Evolutionary conservation across 306 rosid species (phyloP), one percentile per base, ranked within the genome.

Genomic region (Astragalus glycyphyllos): DNA sequence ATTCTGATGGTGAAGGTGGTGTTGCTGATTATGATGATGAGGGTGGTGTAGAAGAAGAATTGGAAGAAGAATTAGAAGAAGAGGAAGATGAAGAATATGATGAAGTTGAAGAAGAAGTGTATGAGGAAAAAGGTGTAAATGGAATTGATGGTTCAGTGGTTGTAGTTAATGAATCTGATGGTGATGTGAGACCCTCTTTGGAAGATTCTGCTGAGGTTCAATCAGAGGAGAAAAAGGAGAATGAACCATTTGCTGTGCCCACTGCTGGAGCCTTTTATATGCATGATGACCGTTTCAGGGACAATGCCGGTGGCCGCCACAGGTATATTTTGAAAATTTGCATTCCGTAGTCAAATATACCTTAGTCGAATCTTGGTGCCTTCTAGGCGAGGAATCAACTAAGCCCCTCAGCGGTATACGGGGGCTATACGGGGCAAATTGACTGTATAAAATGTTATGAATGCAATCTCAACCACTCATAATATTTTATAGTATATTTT

Each of bases 241-340:
- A 88, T 56, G 98, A 90, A 67, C 98, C 98, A 17, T 92, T 90
- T 76, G 96, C 98, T 1, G 98, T 92, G 47, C 98, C 96, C 44
- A 90, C 98, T 0, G 97, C 98, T n/a, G 98, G 98, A 72, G 98
- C 97, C 1, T 92, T 92, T 69, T 92, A 92, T 76, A 92, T 92
- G 98, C 98, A 92, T 11, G 98, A 92, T 66, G 98, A 92, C 45
- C 87, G 98, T 32, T 92, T 92, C 55, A 83, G 96, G 86, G 98
- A 88, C 77, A 90, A 74, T 85, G 77, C 89, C 4, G 89, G 86
- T 65, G 92, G 87, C 31, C 87, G 97, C 69, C 81, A 78, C 77
- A 90, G 98, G 98, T 90, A 73, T 80, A 55, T 58, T 75, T 59
- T 15, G 5, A 55, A 49, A 7, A 65, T 7, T 65, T 80, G 47